Evolutionary conservation across 805 yeast genomes (phyloP).

Genomic region (Wickerhamomyces ciferrii): DNA sequence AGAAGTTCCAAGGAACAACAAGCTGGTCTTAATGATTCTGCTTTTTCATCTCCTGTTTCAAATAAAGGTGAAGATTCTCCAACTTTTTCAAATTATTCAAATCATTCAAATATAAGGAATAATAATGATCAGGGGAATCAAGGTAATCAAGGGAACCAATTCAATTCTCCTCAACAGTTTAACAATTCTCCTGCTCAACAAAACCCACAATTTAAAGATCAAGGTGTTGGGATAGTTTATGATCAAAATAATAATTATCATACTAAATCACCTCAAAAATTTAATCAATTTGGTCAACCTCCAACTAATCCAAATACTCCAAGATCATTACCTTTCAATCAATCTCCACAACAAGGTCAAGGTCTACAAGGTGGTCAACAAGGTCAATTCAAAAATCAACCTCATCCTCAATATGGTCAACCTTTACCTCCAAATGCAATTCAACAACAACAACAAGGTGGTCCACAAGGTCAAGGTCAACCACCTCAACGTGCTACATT

Average conservation of each 20-base stretch:
- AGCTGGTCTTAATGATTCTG: slow-evolving; percentile 1
- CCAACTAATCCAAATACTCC: not conserved
- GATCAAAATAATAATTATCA: slow-evolving; percentile 20
- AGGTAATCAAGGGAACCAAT: too few relatives aligned
- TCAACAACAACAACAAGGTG: slow-evolving; percentile 13
- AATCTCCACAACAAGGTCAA: not conserved
- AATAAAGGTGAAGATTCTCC: slow-evolving; percentile 14
- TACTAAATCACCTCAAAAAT: slow-evolving; percentile 18
- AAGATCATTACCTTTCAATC: not conserved
- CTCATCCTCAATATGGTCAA: slow-evolving; percentile 7
- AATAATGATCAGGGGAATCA: not conserved
- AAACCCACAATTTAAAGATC: slow-evolving; percentile 1
- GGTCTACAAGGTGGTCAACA: not conserved
- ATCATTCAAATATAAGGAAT: slow-evolving; percentile 2
- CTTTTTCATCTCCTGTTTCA: slow-evolving; percentile 11
- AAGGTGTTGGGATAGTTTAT: slow-evolving; percentile 7
- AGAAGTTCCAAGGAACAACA: slow-evolving; percentile 13
- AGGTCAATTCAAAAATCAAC: not conserved
- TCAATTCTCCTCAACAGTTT: slow-evolving; percentile 7
- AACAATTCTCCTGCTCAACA: slow-evolving; percentile 3
- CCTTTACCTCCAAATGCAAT: slow-evolving; percentile 1
- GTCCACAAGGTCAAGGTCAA: slow-evolving; percentile 17
- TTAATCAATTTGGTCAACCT: slow-evolving; percentile 1
- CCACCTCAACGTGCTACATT: slow-evolving; percentile 5
- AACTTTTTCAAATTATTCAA: slow-evolving; percentile 19